Conservation (phyloP, 2,329 filamentous ascomycete genomes). For the Pleoardoris graminearum region DNA sequence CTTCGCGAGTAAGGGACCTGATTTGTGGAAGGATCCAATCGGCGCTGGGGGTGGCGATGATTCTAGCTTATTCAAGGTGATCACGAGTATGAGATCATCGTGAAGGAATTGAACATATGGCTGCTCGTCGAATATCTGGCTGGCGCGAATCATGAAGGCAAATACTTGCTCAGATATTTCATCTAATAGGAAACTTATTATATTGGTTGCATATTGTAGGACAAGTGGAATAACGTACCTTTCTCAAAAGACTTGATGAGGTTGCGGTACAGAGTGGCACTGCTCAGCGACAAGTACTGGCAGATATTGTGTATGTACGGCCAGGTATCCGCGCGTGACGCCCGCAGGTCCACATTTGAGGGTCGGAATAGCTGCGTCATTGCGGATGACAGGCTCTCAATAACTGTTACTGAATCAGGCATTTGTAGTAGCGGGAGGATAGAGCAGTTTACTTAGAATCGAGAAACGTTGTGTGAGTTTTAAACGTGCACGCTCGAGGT, state of each 20-base stretch:
- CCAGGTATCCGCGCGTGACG: not conserved
- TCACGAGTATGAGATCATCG: not conserved
- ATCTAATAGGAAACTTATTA: not conserved
- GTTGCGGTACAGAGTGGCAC: not conserved
- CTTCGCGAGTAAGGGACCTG: not conserved
- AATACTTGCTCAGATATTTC: not conserved
- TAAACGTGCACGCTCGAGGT: too few species aligned
- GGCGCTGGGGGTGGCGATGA: not conserved
- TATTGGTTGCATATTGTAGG: too few species aligned
- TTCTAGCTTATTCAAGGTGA: not conserved
- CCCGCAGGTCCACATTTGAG: not conserved
- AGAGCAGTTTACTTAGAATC: too few species aligned
- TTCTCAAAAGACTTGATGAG: constrained; percentile 2
- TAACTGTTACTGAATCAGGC: too few species aligned
- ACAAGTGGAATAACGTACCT: not conserved
- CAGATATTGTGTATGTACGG: constrained; percentile 1
- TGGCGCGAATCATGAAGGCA: not conserved
- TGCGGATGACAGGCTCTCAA: not conserved
- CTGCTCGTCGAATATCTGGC: not conserved
- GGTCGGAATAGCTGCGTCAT: not conserved
- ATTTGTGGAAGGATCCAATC: not conserved
- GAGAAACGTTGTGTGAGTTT: too few species aligned
- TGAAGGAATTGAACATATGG: not conserved
- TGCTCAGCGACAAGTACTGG: not conserved
- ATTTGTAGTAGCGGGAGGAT: too few species aligned